A percentile compares a stretch with the other conserved stretches of the same genome.
Evolutionary conservation across 129 eudicot genomes (phyloP).

Genomic region (Escallonia rubra): DNA sequence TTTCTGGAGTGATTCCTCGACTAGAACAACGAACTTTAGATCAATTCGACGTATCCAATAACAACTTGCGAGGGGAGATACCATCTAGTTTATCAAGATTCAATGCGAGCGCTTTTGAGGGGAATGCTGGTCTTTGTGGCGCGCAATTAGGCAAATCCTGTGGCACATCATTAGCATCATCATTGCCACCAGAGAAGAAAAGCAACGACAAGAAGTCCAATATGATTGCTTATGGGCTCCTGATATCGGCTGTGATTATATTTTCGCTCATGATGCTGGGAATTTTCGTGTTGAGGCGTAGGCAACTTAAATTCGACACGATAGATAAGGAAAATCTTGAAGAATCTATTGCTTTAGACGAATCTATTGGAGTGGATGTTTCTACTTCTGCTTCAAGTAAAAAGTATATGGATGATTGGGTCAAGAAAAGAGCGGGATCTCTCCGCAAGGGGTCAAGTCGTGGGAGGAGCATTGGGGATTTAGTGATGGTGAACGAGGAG

Average conservation of each 20-base stretch:
- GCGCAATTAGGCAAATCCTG: slow-evolving; percentile 17
- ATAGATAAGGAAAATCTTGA: slow-evolving; percentile 30
- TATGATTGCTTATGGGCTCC: slow-evolving; percentile 18
- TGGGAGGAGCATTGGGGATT: slow-evolving; percentile 36
- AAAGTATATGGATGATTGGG: slow-evolving; percentile 12
- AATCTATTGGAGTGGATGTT: slow-evolving; percentile 25
- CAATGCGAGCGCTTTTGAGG: slow-evolving; percentile 17
- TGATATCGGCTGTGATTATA: slow-evolving; percentile 22
- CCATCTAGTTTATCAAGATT: slow-evolving; percentile 23
- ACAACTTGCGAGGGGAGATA: slow-evolving; percentile 31
- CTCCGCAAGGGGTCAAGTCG: slow-evolving; percentile 6
- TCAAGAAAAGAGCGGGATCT: slow-evolving; percentile 12
- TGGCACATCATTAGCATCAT: neutral
- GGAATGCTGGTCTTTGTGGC: slow-evolving; percentile 38
- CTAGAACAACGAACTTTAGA: slow-evolving; percentile 17
- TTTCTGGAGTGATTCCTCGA: slow-evolving; percentile 38
- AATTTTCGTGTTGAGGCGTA: slow-evolving; percentile 27
- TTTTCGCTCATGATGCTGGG: slow-evolving; percentile 32
- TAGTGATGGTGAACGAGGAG: slow-evolving; percentile 44
- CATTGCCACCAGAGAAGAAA: neutral
- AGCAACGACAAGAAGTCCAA: slow-evolving; percentile 2
- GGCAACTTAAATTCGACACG: slow-evolving; percentile 18
- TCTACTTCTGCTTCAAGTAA: slow-evolving; percentile 18
- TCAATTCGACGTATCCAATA: slow-evolving; percentile 24
- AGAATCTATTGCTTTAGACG: slow-evolving; percentile 27